These are phyloP conservation scores for Penicillium cinerascens DNA, from an alignment of 495 filamentous ascomycete genomes.

Conservation along the genomic window DNA sequence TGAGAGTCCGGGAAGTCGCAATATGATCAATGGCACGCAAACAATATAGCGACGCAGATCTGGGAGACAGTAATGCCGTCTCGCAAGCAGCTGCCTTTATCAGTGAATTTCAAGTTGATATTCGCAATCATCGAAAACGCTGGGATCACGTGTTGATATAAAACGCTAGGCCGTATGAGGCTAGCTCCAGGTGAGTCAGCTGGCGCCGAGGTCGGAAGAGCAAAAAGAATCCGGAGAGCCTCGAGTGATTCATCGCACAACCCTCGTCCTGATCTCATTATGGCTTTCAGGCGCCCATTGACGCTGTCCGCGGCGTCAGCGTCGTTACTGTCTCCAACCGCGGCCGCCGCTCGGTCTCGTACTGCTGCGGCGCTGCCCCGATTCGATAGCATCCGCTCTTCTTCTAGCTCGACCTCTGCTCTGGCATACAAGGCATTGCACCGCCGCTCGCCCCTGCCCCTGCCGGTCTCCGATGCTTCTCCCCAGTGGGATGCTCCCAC, in stretches of 20 bases:
- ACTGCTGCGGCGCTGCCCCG: conserved; percentile 35
- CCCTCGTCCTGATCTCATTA: conserved; percentile 23
- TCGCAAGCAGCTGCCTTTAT: not conserved
- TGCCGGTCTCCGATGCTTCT: conserved; percentile 70
- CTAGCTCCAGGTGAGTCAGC: conserved; percentile 33
- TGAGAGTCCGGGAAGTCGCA: not conserved
- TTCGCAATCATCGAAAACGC: not conserved
- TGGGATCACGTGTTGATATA: not conserved
- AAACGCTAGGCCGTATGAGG: not conserved
- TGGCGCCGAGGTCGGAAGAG: conserved; percentile 38
- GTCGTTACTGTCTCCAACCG: conserved; percentile 33
- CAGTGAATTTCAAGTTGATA: not conserved
- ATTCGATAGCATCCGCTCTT: conserved; percentile 34
- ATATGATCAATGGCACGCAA: not conserved
- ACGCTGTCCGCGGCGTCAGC: conserved; percentile 39
- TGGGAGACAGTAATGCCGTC: not conserved
- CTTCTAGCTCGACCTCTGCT: conserved; percentile 74
- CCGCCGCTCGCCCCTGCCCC: conserved; percentile 74
- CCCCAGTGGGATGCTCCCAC: conserved; percentile 90
- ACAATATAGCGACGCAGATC: not conserved
- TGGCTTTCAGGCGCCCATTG: conserved; percentile 51
- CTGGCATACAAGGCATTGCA: conserved; percentile 97
- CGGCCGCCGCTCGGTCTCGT: conserved; percentile 32
- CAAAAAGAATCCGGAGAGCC: conserved; percentile 34
- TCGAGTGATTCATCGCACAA: conserved; percentile 29